Base-by-base conservation (phyloP, 2,329 filamentous ascomycete genomes). In the Beauveria australis region DNA sequence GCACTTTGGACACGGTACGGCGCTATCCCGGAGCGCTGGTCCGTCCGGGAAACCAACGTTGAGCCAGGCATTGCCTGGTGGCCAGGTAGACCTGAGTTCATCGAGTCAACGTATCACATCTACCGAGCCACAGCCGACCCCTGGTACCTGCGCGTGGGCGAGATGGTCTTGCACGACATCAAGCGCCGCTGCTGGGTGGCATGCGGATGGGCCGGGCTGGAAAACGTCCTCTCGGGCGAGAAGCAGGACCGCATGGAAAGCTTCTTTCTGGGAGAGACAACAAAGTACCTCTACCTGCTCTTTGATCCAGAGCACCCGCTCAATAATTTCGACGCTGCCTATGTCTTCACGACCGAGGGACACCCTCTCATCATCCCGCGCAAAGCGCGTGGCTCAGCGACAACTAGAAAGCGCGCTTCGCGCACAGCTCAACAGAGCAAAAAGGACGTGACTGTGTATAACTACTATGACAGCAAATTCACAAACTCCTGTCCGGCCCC, bases 211-310 rank as follows among this genome's bases (percentile, higher is more conserved):
- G 90, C 93, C 16, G 93, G 93, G 0, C 79, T 97, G 41, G 88
- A 92, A 68, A 88, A 92, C 71, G 89, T 93, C 9, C 79, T 87
- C 40, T 90, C 84, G 5, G 93, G 93, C 3, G 91, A 97, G 74
- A 85, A 91, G 73, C 90, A 85, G 66, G 92, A 99, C 71, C 88
- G 94, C 40, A 97, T 97, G 94, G 94, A 99, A 74, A 97, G 93
- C 71, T 99, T 97, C 79, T 97, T 97, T 69, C 81, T 99, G 1
- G 93, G 94, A 16, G 94, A 99, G 74, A 99, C 94, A 1, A 88
- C 91, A 49, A 97, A 97, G 74, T 99, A 99, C 72, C 79, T 99
- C 64, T 97, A 95, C 72, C 78, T 99, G 59, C 83, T 97, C 2
- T 97, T 95, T 72, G 90, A 96, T 65, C 82, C 87, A 5, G 81